Evolutionary conservation across 345 rosid species (phyloP), one percentile per base, ranked within the genome.

Genomic region (Gossypium anomalum): DNA sequence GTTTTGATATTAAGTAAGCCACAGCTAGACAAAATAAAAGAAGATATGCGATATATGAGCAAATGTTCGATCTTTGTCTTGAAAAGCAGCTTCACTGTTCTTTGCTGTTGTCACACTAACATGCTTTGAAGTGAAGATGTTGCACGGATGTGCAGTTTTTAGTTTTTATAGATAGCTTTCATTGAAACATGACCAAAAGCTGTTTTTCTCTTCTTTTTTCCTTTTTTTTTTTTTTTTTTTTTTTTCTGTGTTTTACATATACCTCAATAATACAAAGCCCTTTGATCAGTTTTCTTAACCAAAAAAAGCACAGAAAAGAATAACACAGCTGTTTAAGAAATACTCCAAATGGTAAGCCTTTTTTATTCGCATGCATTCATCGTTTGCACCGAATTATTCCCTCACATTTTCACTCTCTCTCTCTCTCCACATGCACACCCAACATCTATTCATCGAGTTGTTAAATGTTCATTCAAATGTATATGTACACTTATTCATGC

Each of bases 71-170:
- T 56, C 48, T 43, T 70, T 55, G 71, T n/a, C 7, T 23, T 22
- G 3, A 67, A 52, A 22, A 51, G 57, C 51, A 49, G 11, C 70
- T 78, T 59, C 70, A 67, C 76, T 43, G 60, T 29, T 38, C 2
- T 7, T 38, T 68, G 75, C 63, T 67, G 62, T 34, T 70, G 82
- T 78, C 79, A 44, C 51, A 49, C 70, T 80, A 47, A 78, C 81
- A 76, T 67, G 17, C 10, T 56, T 23, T 16, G 22, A 29, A 27
- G 45, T 44, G 55, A 43, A 67, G 51, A 52, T 17, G 58, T 55
- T 72, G 81, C 81, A 75, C 67, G 60, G 75, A 70, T 23, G 66
- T 56, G 74, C 70, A 45, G 58, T 63, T 75, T 67, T 51, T 69
- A 34, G 56, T 63, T 73, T 62, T 44, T 72, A 20, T 19, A 12